phyloP scores from a whole-genome alignment of 306 rosid species.

The Trichosanthes truncata region DNA sequence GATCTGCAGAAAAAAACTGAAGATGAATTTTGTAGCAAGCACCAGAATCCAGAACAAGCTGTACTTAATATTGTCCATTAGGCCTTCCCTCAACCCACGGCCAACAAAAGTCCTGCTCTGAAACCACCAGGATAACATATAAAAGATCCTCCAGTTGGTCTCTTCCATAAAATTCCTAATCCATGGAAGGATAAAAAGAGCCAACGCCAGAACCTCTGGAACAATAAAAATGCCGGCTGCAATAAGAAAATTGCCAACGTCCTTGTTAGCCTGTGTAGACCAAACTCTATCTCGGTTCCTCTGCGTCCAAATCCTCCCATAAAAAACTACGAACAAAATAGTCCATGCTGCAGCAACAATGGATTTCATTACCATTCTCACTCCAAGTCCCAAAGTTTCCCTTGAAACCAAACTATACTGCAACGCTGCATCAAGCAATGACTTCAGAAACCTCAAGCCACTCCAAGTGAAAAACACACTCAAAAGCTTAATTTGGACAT shows the following conservation, averaged over 20 bases:
- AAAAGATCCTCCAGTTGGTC: constrained; percentile 74
- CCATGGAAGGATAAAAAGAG: constrained; percentile 77
- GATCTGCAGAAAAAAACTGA: constrained; percentile 85
- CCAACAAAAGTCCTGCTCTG: constrained; percentile 85
- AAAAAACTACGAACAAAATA: constrained; percentile 56
- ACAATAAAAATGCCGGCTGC: constrained; percentile 47
- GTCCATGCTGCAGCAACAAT: constrained; percentile 70
- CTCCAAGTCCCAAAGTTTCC: constrained; percentile 66
- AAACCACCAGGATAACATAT: constrained; percentile 86
- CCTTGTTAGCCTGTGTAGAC: constrained; percentile 51
- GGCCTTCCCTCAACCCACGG: constrained; percentile 94
- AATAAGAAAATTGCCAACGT: constrained; percentile 48
- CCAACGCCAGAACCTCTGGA: constrained; percentile 73
- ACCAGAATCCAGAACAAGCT: constrained; percentile 70
- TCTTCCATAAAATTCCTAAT: constrained; percentile 79
- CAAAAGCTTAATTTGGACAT: constrained; percentile 54
- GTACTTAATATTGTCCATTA: constrained; percentile 68
- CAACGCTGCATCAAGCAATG: constrained; percentile 71
- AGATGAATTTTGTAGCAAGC: constrained; percentile 69
- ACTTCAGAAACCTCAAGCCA: constrained; percentile 64
- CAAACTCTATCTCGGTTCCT: constrained; percentile 41
- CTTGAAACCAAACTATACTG: constrained; percentile 71
- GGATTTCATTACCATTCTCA: constrained; percentile 70
- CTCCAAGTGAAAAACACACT: constrained; percentile 83
- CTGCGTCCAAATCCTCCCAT: constrained; percentile 74